Evolutionary conservation across 768 basidiomycete genomes (phyloP).

Genomic region (Daedaleopsis nitida): DNA sequence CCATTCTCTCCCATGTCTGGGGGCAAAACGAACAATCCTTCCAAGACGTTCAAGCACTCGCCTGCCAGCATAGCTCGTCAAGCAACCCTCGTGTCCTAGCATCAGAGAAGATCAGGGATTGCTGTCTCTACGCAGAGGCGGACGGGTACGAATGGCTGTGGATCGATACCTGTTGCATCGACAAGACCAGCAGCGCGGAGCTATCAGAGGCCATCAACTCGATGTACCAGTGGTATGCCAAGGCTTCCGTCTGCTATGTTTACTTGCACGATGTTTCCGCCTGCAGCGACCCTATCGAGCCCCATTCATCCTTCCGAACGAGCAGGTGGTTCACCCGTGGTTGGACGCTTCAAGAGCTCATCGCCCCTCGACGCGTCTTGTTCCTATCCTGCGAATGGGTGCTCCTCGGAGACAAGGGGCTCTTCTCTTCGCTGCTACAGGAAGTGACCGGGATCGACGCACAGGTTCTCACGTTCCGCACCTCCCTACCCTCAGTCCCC

Average conservation of each 20-base stretch:
- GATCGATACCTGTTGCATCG: slow-evolving; percentile 9
- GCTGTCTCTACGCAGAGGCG: slow-evolving; percentile 8
- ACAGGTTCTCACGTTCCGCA: slow-evolving; percentile 4
- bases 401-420: neutral
- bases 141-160: slow-evolving; percentile 8
- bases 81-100: neutral
- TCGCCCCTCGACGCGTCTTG: slow-evolving; percentile 1
- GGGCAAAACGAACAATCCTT: neutral
- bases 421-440: neutral
- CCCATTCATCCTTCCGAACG: slow-evolving; percentile 2
- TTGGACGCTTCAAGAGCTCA: slow-evolving; percentile 10
- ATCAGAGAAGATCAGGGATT: slow-evolving; percentile 3
- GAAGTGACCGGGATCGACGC: slow-evolving; percentile 7
- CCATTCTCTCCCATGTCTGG: neutral
- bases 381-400: slow-evolving; percentile 5
- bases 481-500: neutral
- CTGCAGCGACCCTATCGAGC: neutral
- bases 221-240: slow-evolving; percentile 10
- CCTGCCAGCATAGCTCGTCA: too few species aligned
- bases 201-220: slow-evolving; percentile 13
- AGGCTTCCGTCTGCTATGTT: slow-evolving; percentile 8
- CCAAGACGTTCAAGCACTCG: neutral
- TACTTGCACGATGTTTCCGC: slow-evolving; percentile 5
- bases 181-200: slow-evolving; percentile 10
- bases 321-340: slow-evolving; percentile 7